Evolutionary conservation across 2,329 filamentous ascomycete genomes (phyloP), one percentile per base, ranked within the genome.

Genomic region (Verruconis gallopava): DNA sequence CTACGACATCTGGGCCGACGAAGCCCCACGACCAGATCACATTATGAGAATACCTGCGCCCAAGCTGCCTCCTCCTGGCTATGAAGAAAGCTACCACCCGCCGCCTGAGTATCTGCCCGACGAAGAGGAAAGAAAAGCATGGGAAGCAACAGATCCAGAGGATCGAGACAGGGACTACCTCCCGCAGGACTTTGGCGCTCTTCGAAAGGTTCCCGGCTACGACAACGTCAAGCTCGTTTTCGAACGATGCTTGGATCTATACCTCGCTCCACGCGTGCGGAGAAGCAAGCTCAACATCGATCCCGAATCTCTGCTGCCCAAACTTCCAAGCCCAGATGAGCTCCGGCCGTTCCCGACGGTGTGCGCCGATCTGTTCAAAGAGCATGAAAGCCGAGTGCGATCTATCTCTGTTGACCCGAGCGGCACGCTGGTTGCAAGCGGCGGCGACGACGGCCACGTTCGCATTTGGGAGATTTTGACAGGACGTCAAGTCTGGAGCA

Each of bases 251-350:
- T 67, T 98, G 51, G 93, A 98, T 63, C 72, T 98, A 14, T 98
- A 98, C 60, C 73, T 98, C 46, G 91, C 93, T 13, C 91, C 93
- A 37, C 75, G 91, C 55, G 78, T 98, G 44, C 78, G 89, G 46
- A 82, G 93, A 60, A 95, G 88, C 66, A 83, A 88, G 61, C 75
- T 98, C 55, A 94, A 96, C 63, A 96, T 98, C 55, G 91, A 98
- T 53, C 91, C 91, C 3, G 82, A 83, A 60, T 93, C 85, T 28
- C 69, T 98, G 39, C 72, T 98, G 25, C 89, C 91, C 11, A 95
- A 95, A 59, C 71, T 98, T 5, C 91, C 93, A 5, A 84, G 82
- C 46, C 89, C 91, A 1, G 85, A 94, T 53, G 89, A 98, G 54
- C 71, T 98, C 44, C 85, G 85, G 54, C 91, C 91, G 2, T 98